Evolutionary conservation across 2,329 filamentous ascomycete genomes (phyloP), one percentile per base, ranked within the genome.

Genomic region (Tolypocladium guangdongense): DNA sequence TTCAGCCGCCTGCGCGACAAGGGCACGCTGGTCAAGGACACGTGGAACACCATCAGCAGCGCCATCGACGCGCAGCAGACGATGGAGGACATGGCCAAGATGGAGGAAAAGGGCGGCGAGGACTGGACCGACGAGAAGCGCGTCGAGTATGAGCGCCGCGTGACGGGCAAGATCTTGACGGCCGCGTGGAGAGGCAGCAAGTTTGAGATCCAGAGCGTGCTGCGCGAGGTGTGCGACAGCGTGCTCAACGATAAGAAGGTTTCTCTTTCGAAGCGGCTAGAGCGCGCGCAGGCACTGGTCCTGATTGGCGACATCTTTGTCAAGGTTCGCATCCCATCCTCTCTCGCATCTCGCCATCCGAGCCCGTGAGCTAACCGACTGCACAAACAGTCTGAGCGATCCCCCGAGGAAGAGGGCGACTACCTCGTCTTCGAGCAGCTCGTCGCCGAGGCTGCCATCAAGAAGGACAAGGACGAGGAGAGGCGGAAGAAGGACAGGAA

Each of bases 371-470:
- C 38, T 51, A 22, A 46, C 14, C 8, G 3, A 7, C 16, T 16
- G 22, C 12, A 6, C 4, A 14, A 6, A 22, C 36, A 96, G 91
- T 89, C 92, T 41, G 81, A 87, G 68, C 85, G 93, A 57, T 87
- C 92, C 52, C 87, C 92, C 43, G 93, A 99, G 59, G 93, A 99
- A 74, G 93, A 99, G 71, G 92, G 93, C 59, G 93, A 97, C 64
- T 97, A 95, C 72, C 95, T 99, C 82, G 91, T 92, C 18, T 99
- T 99, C 62, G 93, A 99, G 70, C 90, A 97, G 71, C 84, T 99
- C 53, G 95, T 99, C 70, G 91, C 93, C 50, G 93, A 99, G 68
- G 92, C 92, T 5, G 90, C 91, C 54, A 87, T 90, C 52, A 97
- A 97, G 80, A 96, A 96, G 73, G 90, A 93, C 64, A 84, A 90